Conservation (phyloP, 345 rosid genomes). For the Lenwebbia sp. region DNA sequence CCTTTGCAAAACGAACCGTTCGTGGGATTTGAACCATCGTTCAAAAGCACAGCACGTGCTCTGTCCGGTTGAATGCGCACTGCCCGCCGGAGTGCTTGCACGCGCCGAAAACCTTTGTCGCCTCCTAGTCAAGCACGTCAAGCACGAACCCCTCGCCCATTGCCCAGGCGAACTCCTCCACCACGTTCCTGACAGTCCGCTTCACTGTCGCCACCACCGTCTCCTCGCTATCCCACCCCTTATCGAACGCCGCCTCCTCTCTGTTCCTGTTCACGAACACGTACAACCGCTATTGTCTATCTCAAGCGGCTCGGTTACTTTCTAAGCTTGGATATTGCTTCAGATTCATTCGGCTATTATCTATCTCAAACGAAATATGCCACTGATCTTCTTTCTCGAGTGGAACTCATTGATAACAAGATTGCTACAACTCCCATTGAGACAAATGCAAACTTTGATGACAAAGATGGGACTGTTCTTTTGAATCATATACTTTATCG, state of each 20-base stretch:
- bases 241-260: neutral
- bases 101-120: neutral
- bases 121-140: neutral
- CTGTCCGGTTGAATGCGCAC: neutral
- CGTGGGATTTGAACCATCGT: neutral
- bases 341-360: no score
- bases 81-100: conserved; percentile 6
- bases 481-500: no score
- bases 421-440: no score
- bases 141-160: conserved; percentile 5
- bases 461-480: no score
- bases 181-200: neutral
- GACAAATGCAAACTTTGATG: no score
- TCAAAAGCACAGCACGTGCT: conserved; percentile 1
- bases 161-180: neutral
- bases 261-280: neutral
- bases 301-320: no score
- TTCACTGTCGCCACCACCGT: neutral
- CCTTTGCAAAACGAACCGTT: neutral
- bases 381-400: no score
- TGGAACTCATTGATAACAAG: no score
- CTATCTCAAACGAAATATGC: no score
- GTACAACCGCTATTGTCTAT: neutral
- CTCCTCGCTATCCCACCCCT: neutral
- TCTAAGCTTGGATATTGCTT: no score